Base-by-base conservation (phyloP, 192 early-diverging fungal genomes). In the Allomyces arbusculus region DNA sequence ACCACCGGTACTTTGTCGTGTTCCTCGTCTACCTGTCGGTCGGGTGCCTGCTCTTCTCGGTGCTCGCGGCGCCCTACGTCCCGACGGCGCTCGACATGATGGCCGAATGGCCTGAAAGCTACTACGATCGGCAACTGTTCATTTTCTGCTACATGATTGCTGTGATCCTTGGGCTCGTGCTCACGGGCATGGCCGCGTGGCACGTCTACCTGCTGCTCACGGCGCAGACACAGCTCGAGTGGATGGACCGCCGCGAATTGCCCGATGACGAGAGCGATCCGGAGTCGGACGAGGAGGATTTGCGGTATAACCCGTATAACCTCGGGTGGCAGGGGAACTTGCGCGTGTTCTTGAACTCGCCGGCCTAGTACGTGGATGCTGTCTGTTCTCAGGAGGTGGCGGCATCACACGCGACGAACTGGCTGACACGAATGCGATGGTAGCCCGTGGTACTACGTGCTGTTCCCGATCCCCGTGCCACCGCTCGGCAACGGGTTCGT, bases 1-100 rank as follows among this genome's bases (percentile, higher is more conserved):
- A 81, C 66, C 77, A 81, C 63, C 73, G 76, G 16, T 81, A 81
- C 68, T 81, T 81, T 64, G 76, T 73, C 67, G 69, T 79, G 55
- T 78, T 81, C 63, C 72, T 79, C 16, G 50, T 72, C 55, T 78
- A 75, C 64, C 64, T 77, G 16, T 58, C 50, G 50, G 16, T 58
- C 50, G 50, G 50, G 20, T 58, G 50, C 50, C 50, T 58, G 50
- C 20, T 58, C 12, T 58, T 58, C 20, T 14, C 50, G 16, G 50
- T 58, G 16, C 20, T 58, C 16, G 50, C 16, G 12, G 50, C 50
- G 7, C 50, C 16, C 16, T 58, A 58, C 50, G 50, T n/a, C 50
- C 50, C 50, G 16, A 20, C 50, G 50, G 50, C 50, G 12, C 50
- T 58, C 3, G 20, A 20, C 50, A 14, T n/a, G 16, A 20, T 4